These are phyloP conservation scores for Hydrangea macrophylla DNA, from an alignment of 148 eudicot genomes.

Conservation along the genomic window DNA sequence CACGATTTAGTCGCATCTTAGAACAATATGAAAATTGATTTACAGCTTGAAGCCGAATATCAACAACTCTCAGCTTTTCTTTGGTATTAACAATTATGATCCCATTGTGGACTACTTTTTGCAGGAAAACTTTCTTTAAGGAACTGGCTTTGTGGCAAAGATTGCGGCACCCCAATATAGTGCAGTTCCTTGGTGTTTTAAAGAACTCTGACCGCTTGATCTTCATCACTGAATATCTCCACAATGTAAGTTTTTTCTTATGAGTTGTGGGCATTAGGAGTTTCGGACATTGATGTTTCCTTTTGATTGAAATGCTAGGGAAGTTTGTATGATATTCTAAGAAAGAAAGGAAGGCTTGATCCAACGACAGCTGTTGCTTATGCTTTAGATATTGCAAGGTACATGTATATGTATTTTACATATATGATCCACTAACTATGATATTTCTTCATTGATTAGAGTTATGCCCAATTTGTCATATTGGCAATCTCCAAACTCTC, in stretches of 20 bases:
- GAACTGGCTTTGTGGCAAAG: slow-evolving; percentile 42
- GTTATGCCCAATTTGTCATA: not conserved
- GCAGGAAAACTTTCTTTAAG: slow-evolving; percentile 37
- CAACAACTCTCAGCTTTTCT: not conserved
- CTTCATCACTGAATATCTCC: slow-evolving; percentile 41
- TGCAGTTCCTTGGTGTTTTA: slow-evolving; percentile 44
- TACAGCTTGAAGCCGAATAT: not conserved
- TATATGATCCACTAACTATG: not conserved
- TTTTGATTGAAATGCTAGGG: slow-evolving; percentile 24
- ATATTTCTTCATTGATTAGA: not conserved
- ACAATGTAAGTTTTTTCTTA: slow-evolving; percentile 27
- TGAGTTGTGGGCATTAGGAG: not conserved
- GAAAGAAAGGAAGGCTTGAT: slow-evolving; percentile 39
- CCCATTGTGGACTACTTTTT: not conserved
- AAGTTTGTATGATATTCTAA: slow-evolving; percentile 38
- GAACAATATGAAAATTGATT: not conserved
- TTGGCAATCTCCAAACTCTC: not conserved
- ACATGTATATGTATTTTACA: not conserved
- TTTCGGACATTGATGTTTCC: slow-evolving; percentile 10
- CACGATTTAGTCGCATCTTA: too few species aligned
- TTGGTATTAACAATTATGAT: not conserved
- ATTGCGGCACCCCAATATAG: slow-evolving; percentile 47
- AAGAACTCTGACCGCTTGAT: slow-evolving; percentile 34
- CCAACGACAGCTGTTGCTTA: slow-evolving; percentile 35
- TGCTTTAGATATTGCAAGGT: slow-evolving; percentile 47